A percentile compares a stretch with the other conserved stretches of the same genome.
Evolutionary conservation across 1,284 basidiomycete genomes (phyloP).

Genomic region (Irpex sp.): DNA sequence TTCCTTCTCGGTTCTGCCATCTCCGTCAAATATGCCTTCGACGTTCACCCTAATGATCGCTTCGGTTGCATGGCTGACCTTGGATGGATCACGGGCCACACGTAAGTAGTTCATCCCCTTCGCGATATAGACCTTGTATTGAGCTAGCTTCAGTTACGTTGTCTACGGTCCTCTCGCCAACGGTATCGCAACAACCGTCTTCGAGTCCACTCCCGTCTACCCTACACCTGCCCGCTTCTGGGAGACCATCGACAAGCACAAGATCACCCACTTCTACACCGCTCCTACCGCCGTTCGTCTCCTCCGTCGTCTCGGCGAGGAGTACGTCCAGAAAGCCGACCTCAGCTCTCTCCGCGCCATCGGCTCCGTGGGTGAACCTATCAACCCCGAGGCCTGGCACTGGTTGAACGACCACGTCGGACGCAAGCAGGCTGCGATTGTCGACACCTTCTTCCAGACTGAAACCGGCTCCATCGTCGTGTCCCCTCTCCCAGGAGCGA

Average conservation of each 20-base stretch:
- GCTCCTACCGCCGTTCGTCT: constrained; percentile 93
- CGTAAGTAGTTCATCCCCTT: constrained; percentile 37
- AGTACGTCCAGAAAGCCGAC: constrained; percentile 85
- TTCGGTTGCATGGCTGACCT: constrained; percentile 99
- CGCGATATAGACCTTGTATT: background rate
- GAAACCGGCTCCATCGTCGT: constrained; percentile 96
- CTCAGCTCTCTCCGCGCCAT: constrained; percentile 70
- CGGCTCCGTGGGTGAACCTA: constrained; percentile 95
- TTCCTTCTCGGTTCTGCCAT: constrained; percentile 87
- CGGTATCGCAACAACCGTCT: constrained; percentile 89
- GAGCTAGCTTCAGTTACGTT: constrained; percentile 60
- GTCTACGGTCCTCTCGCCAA: constrained; percentile 93
- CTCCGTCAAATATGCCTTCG: constrained; percentile 96
- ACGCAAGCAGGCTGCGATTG: constrained; percentile 84
- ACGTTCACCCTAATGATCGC: constrained; percentile 86
- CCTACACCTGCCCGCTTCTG: constrained; percentile 96
- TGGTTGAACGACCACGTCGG: constrained; percentile 98
- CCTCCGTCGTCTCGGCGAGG: constrained; percentile 81
- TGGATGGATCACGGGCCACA: constrained; percentile 99
- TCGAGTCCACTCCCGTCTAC: constrained; percentile 97
- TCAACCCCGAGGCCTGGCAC: constrained; percentile 99
- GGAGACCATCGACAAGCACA: constrained; percentile 91
- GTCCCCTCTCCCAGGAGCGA: constrained; percentile 93
- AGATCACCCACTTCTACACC: constrained; percentile 93
- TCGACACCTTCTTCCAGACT: constrained; percentile 97